Conservation (phyloP, 2,329 filamentous ascomycete genomes). For the Alternaria hordeiaustralica region DNA sequence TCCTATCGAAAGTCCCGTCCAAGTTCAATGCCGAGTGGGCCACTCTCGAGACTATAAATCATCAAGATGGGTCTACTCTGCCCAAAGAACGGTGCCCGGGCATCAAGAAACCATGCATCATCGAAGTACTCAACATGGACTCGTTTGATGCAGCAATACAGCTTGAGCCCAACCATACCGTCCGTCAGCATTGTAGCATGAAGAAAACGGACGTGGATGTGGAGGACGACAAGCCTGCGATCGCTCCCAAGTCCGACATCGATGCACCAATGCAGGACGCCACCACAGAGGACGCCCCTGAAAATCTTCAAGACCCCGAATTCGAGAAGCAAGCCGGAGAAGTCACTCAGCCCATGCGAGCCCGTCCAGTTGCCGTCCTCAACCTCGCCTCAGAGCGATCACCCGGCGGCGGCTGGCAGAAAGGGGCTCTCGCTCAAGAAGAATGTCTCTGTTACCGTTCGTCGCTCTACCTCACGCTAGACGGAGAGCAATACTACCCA, state of each 20-base stretch:
- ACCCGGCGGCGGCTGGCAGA: slow-evolving; percentile 69
- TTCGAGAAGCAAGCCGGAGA: not conserved
- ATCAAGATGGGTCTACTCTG: slow-evolving; percentile 18
- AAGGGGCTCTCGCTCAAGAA: slow-evolving; percentile 70
- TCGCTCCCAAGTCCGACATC: not conserved
- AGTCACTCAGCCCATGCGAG: not conserved
- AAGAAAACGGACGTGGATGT: not conserved
- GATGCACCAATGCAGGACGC: not conserved
- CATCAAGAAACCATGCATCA: slow-evolving; percentile 32
- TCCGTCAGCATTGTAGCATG: slow-evolving; percentile 11
- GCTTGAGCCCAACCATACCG: slow-evolving; percentile 29
- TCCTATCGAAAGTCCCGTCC: slow-evolving; percentile 23
- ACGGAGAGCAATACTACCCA: slow-evolving; percentile 61
- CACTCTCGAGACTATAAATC: slow-evolving; percentile 20
- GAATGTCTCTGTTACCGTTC: slow-evolving; percentile 72
- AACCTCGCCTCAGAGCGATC: slow-evolving; percentile 68
- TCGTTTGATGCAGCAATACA: slow-evolving; percentile 43
- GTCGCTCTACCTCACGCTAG: slow-evolving; percentile 59
- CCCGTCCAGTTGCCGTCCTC: slow-evolving; percentile 61
- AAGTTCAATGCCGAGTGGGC: slow-evolving; percentile 26
- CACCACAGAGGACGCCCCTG: not conserved
- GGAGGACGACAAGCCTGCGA: not conserved
- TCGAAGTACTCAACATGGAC: slow-evolving; percentile 38
- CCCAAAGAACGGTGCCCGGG: slow-evolving; percentile 31
- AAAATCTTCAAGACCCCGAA: not conserved